phyloP scores from a whole-genome alignment of 179 eudicot genomes.

The Pouteria campechiana region DNA sequence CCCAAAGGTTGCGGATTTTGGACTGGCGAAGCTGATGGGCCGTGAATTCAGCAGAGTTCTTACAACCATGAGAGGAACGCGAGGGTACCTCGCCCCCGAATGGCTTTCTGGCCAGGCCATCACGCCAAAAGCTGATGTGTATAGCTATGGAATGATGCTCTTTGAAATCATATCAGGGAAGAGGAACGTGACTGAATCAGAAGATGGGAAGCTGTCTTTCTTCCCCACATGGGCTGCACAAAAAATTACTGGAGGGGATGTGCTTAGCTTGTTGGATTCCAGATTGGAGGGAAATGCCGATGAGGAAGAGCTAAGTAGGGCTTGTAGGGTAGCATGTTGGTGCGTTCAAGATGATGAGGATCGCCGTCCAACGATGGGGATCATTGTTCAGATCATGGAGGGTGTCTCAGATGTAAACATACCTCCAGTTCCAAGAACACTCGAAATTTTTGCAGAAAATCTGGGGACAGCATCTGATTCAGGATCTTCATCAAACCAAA shows the following conservation, averaged over 20 bases:
- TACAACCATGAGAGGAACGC: conserved; percentile 4
- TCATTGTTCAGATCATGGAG: conserved; percentile 1
- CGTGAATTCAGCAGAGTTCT: conserved; percentile 1
- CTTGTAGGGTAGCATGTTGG: conserved; percentile 2
- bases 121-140: conserved; percentile 62
- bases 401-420: background rate
- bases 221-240: conserved; percentile 42
- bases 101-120: conserved; percentile 62
- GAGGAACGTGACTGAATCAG: conserved; percentile 28
- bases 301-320: background rate
- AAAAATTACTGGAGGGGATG: conserved; percentile 6
- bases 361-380: background rate
- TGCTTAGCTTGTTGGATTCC: background rate
- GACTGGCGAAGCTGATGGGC: conserved; percentile 1
- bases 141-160: conserved; percentile 55
- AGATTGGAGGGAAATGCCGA: conserved; percentile 1
- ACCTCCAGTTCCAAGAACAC: conserved; percentile 6
- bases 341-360: conserved; percentile 4
- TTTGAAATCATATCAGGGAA: conserved; percentile 46
- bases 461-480: no score
- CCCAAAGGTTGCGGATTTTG: background rate
- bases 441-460: conserved; percentile 5
- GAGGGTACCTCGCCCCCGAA: conserved; percentile 3
- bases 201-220: conserved; percentile 25
- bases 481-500: no score